Conservation (phyloP, 2,329 filamentous ascomycete genomes). For the Colletotrichum simmondsii region DNA sequence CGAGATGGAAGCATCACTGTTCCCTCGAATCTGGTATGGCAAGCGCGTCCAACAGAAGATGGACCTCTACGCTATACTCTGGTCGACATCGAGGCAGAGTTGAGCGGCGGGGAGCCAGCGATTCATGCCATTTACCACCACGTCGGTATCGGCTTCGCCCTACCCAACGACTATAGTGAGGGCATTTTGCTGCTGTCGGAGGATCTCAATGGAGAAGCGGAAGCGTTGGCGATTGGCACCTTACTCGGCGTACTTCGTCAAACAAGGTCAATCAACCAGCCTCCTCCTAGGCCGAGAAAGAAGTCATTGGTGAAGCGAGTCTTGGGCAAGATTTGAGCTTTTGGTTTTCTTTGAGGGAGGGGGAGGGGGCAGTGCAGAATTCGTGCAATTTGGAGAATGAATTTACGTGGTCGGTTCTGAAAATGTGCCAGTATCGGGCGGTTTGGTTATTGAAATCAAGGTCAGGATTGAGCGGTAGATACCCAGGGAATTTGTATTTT, state of each 20-base stretch:
- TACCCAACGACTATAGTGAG: slow-evolving; percentile 32
- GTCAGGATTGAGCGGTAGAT: background rate
- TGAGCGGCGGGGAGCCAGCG: background rate
- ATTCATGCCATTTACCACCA: slow-evolving; percentile 37
- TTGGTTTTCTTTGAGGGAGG: too few species aligned
- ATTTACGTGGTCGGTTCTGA: background rate
- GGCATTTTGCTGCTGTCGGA: slow-evolving; percentile 30
- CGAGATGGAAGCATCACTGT: background rate
- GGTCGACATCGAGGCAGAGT: background rate
- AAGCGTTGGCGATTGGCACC: slow-evolving; percentile 11
- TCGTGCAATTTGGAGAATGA: background rate
- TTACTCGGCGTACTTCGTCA: slow-evolving; percentile 17
- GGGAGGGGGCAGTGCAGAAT: too few species aligned
- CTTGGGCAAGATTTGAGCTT: background rate
- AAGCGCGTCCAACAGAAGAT: slow-evolving; percentile 16
- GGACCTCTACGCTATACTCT: slow-evolving; percentile 30
- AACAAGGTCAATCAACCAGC: slow-evolving; percentile 19
- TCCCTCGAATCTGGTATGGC: slow-evolving; percentile 21
- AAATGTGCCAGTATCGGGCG: too few species aligned
- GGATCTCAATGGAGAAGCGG: slow-evolving; percentile 2
- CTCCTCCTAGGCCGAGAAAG: slow-evolving; percentile 5
- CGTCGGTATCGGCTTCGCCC: slow-evolving; percentile 17
- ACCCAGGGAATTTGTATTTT: background rate
- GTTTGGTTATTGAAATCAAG: too few species aligned
- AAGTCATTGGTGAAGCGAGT: slow-evolving; percentile 18